Base-by-base conservation (phyloP, 2,329 filamentous ascomycete species). In the Aureobasidium sp. region DNA sequence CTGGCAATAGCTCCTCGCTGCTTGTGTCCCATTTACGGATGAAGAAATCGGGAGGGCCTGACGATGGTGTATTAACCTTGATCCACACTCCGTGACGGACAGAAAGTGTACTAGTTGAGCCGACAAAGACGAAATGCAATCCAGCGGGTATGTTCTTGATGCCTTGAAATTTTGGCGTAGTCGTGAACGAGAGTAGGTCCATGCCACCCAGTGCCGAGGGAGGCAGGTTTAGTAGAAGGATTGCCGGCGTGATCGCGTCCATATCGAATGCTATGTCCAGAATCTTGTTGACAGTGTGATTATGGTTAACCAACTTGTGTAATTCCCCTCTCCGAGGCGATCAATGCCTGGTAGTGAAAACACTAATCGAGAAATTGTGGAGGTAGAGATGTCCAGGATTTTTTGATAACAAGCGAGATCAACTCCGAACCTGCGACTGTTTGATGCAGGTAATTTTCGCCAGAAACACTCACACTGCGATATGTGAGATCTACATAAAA, bases 41-140 rank as follows among this genome's bases (percentile, higher is more conserved):
- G 60, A 84, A 77, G 2, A 84, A 74, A 48, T 78, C 71, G 2
- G 69, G 67, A 24, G 73, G 71, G 29, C 37, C 61, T 3, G 48
- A 48, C 10, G 61, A 57, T 36, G 29, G 32, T 20, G 52, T 39
- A 27, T 63, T 46, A 26, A 86, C 76, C 53, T 79, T 77, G 69
- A 86, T 82, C 85, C 85, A 87, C 37, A 80, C 77, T 10, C 85
- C 85, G 63, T 83, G 80, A n/a, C 85, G 79, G 32, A 87, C 75
- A 0, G 84, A 86, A 15, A 85, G 76, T 2, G 80, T 81, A 55
- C 79, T 78, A 61, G 82, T 84, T 24, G 81, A 79, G 27, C 83
- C 81, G 0, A 80, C 82, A 69, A 86, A 87, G 20, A 85, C 72
- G 66, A 87, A 86, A 69, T 87, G 85, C 69, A 81, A 78, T 47